Evolutionary conservation across 2,329 filamentous ascomycete species (phyloP).

Genomic region (Xylaria sp.): DNA sequence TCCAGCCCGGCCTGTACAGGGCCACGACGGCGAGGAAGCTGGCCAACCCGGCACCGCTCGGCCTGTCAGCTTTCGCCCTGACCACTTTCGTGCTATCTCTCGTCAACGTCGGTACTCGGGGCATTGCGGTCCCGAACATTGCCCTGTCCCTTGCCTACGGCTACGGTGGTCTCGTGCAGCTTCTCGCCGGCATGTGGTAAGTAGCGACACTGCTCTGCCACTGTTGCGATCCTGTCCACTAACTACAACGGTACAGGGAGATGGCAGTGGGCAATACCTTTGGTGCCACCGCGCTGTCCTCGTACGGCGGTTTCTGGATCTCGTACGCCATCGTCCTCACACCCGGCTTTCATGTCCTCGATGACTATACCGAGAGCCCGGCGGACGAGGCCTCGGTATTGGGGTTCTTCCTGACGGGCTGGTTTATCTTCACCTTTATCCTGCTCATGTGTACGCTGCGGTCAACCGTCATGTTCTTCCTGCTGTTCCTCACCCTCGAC

Average conservation of each 20-base stretch:
- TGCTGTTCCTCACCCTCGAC: conserved; percentile 77
- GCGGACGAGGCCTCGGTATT: conserved; percentile 60
- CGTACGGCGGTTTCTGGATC: conserved; percentile 86
- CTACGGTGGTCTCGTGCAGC: conserved; percentile 78
- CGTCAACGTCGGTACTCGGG: conserved; percentile 70
- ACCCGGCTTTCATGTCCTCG: conserved; percentile 64
- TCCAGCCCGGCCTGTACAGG: conserved; percentile 71
- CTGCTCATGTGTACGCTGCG: conserved; percentile 74
- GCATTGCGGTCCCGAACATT: conserved; percentile 64
- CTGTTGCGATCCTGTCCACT: conserved; percentile 1
- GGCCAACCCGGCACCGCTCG: conserved; percentile 78
- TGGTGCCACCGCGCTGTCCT: conserved; percentile 78
- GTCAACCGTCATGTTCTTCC: conserved; percentile 78
- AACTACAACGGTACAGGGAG: conserved; percentile 58
- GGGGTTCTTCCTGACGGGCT: conserved; percentile 75
- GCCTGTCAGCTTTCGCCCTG: conserved; percentile 77
- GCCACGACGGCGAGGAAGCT: conserved; percentile 69
- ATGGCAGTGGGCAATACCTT: conserved; percentile 89
- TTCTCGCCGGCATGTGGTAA: conserved; percentile 86
- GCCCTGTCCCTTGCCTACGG: conserved; percentile 71
- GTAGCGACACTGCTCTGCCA: conserved; percentile 34
- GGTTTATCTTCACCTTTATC: conserved; percentile 84
- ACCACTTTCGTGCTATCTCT: conserved; percentile 79
- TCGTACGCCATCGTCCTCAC: conserved; percentile 73
- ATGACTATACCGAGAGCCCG: conserved; percentile 49